Base-by-base conservation (phyloP, 768 basidiomycete species). In the Pisolithus sp. region DNA sequence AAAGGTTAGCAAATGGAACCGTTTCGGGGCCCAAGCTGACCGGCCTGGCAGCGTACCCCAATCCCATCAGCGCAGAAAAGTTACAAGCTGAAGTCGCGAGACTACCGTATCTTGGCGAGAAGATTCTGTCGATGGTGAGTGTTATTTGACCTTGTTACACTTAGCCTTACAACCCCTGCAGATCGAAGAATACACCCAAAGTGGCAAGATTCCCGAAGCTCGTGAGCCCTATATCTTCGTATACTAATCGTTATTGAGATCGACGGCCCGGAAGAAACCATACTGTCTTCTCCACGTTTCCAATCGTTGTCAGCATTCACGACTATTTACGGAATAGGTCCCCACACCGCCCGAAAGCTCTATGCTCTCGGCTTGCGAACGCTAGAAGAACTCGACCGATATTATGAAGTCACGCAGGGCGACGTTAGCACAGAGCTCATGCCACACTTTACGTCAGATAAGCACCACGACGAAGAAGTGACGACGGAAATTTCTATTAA, bases 311-410 rank as follows among this genome's bases (percentile, higher is more conserved):
- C 76, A 7, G 59, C 70, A 0, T 88, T 93, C 59, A 70, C 76
- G 13, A 72, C 78, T 5, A 68, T 93, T 50, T 82, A 93, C 49
- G 84, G 87, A 8, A 83, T 93, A 31, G 90, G 90, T 7, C 74
- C 89, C 0, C 65, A 70, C n/a, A 86, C 76, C 7, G 86, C 90
- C 6, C 76, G 81, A 6, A 70, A 75, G 37, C 73, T 90, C 4
- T 88, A 83, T 62, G 77, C 77, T 30, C 70, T 76, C 40, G 85
- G 85, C 2, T 65, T 89, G 41, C 80, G 88, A 31, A 85, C 80
- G 0, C 62, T 91, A 7, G 76, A 80, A 5, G 83, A 90, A 61
- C 75, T 94, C 43, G 80, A 84, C 53, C 70, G 75, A 38, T 83
- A 83, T 59, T 87, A 85, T 62, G 67, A 68, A 53, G 61, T 68